Conservation (phyloP, 805 yeast species). For the Sugiyamaella valdiviana region DNA sequence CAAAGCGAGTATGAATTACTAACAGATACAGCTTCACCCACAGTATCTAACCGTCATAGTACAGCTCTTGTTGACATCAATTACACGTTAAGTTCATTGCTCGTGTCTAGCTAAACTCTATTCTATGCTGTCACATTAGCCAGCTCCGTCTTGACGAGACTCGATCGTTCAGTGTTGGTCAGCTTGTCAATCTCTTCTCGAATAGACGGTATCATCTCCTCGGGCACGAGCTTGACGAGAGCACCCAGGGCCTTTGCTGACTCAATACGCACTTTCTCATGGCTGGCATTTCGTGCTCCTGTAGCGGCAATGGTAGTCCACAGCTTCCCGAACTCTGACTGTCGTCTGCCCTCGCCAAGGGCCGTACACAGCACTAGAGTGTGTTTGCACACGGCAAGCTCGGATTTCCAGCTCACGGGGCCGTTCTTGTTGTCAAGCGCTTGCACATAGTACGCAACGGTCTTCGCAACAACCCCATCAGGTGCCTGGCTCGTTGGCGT, state of each 20-base stretch:
- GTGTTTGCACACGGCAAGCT: conserved; percentile 32
- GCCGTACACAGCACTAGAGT: conserved; percentile 36
- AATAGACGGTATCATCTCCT: conserved; percentile 4
- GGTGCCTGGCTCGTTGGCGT: neutral
- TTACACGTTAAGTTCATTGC: no score
- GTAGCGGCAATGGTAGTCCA: conserved; percentile 10
- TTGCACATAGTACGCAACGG: conserved; percentile 25
- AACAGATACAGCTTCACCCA: no score
- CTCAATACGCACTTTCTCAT: conserved; percentile 55
- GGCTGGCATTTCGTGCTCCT: conserved; percentile 15
- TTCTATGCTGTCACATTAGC: no score
- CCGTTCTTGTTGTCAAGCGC: conserved; percentile 29
- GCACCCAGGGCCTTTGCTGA: conserved; percentile 36
- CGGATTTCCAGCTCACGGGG: conserved; percentile 56
- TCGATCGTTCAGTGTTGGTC: conserved; percentile 37
- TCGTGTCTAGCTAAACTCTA: no score
- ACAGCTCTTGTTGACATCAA: no score
- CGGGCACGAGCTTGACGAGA: conserved; percentile 14
- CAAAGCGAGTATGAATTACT: no score
- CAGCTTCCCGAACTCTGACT: conserved; percentile 2
- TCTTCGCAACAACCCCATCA: conserved; percentile 26
- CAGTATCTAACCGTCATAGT: no score
- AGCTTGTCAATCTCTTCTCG: conserved; percentile 19
- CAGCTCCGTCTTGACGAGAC: conserved; percentile 38
- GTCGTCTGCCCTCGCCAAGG: conserved; percentile 13